Base-by-base conservation (phyloP, 257 asterid genomes). In the Solanum sparsipilum region DNA sequence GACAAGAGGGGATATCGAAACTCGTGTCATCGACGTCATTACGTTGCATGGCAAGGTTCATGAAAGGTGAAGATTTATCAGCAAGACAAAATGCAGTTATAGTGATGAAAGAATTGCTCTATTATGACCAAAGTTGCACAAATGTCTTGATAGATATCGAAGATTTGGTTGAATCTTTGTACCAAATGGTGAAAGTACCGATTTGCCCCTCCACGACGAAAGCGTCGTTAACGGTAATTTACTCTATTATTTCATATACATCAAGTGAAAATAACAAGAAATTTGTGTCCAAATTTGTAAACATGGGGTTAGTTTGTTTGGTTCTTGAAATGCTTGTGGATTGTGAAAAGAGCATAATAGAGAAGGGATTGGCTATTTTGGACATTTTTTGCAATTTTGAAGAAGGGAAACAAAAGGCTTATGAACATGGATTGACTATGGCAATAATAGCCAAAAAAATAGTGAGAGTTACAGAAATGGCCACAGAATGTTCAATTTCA, bases 391-490 rank as follows among this genome's bases (percentile, higher is more conserved):
- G 96, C 90, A 86, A 82, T 15, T 65, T 56, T 58, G 65, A 90
- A 87, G 89, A 92, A 88, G 98, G 98, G 88, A 93, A 90, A 78
- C 91, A 90, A 60, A 89, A 35, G 70, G 93, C 90, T 5, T 76
- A 35, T 9, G 75, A 60, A 2, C 94, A 93, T 46, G 96, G 95
- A 9, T 82, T 96, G 18, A 89, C 98, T 0, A 84, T 94, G 75
- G 96, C 98, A 13, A 56, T 96, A 23, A 65, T 96, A 5, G 97
- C 93, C 18, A 96, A 96, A 93, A 96, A 94, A 94, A 87, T 95
- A n/a, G 74, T 94, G 65, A 92, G 95, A 21, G 93, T 96, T 63
- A 94, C 98, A 0, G 93, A 96, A 29, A 41, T 87, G 84, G 96
- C 94, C 0, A 95, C 98, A 2, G 92, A 91, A 13, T 88, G 89